Evolutionary conservation across 2,329 filamentous ascomycete genomes (phyloP).

Genomic region (Cephalotrichum gorgonifer): DNA sequence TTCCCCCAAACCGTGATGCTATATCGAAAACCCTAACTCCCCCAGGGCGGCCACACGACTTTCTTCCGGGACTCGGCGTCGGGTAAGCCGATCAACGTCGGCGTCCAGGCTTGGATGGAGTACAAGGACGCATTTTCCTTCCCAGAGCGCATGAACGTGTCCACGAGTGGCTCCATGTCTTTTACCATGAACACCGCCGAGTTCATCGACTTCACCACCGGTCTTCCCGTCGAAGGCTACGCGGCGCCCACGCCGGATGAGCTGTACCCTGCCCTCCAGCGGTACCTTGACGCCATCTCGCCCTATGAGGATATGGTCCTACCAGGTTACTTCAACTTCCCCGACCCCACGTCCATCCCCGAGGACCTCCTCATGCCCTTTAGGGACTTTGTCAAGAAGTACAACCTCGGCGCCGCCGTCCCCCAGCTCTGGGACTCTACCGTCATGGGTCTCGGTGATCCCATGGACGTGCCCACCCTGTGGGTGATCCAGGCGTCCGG

Average conservation of each 20-base stretch:
- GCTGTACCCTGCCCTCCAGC: conserved; percentile 11
- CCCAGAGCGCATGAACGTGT: conserved; percentile 31
- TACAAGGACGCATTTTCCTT: conserved; percentile 18
- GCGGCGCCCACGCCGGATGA: conserved; percentile 10
- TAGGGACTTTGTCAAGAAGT: conserved; percentile 34
- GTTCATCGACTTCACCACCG: conserved; percentile 26
- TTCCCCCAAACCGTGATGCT: background rate
- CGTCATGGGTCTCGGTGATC: conserved; percentile 31
- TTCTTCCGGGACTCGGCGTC: conserved; percentile 31
- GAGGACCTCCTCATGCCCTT: conserved; percentile 32
- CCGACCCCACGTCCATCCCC: conserved; percentile 22
- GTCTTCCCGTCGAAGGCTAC: conserved; percentile 17
- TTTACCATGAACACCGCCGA: conserved; percentile 14
- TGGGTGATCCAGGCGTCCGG: conserved; percentile 33
- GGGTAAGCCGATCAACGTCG: conserved; percentile 21
- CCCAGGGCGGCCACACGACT: conserved; percentile 37
- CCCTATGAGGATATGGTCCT: conserved; percentile 20
- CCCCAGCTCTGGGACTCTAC: conserved; percentile 26
- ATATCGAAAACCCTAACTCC: background rate
- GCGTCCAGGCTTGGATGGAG: conserved; percentile 22
- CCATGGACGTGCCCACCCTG: conserved; percentile 28
- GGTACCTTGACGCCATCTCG: conserved; percentile 17
- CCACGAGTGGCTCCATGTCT: conserved; percentile 13
- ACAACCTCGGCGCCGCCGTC: conserved; percentile 29
- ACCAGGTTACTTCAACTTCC: conserved; percentile 27